Conservation (phyloP, 495 filamentous ascomycete genomes). For the Penicillium paradoxum region DNA sequence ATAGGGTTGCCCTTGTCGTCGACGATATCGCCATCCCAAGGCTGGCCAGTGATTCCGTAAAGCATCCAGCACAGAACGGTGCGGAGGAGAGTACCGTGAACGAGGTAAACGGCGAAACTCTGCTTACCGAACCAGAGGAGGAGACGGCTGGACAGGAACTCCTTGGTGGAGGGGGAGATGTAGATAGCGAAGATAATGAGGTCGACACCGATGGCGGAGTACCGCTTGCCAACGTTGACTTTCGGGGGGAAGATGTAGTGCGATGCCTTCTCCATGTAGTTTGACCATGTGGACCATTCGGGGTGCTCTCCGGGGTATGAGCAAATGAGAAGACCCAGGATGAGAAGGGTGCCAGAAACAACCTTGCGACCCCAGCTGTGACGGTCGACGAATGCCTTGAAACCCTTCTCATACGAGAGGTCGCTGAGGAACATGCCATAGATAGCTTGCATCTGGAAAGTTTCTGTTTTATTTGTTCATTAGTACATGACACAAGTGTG, state of each 20-base stretch:
- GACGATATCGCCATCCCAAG: constrained; percentile 36
- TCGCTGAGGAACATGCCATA: constrained; percentile 65
- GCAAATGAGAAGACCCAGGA: constrained; percentile 57
- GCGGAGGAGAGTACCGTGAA: constrained; percentile 61
- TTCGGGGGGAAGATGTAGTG: constrained; percentile 53
- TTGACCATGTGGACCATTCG: constrained; percentile 57
- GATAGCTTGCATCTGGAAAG: constrained; percentile 55
- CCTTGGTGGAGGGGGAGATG: constrained; percentile 53
- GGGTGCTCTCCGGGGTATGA: constrained; percentile 60
- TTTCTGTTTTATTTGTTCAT: constrained; percentile 28
- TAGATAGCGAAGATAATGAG: constrained; percentile 55
- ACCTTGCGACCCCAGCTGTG: constrained; percentile 55
- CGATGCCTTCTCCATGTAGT: constrained; percentile 39
- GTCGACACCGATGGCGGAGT: constrained; percentile 55
- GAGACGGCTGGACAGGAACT: constrained; percentile 50
- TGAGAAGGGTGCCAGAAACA: constrained; percentile 53
- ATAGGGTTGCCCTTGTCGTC: constrained; percentile 34
- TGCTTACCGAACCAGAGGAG: constrained; percentile 65
- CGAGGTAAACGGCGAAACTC: constrained; percentile 64
- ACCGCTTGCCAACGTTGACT: constrained; percentile 49
- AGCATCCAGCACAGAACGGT: constrained; percentile 58
- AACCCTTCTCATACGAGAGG: constrained; percentile 24
- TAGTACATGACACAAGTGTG: background rate
- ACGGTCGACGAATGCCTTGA: constrained; percentile 16
- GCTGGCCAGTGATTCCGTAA: constrained; percentile 52